A percentile compares a stretch with the other conserved stretches of the same genome.
Conservation (phyloP, 208 protist genomes). For the Leptomonas pyrrhocoris region DNA sequence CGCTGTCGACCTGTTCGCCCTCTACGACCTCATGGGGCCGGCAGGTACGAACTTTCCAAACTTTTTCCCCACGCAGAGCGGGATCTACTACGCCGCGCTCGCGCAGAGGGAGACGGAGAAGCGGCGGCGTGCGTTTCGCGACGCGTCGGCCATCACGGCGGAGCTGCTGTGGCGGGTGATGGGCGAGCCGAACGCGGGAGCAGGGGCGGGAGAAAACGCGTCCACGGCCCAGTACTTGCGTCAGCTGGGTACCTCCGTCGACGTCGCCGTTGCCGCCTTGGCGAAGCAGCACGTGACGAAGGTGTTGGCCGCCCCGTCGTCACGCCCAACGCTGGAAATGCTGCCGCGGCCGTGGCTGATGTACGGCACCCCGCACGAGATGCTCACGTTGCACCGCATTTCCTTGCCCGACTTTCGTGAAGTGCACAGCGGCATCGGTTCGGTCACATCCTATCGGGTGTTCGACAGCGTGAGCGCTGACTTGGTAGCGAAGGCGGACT, state of each 20-base stretch:
- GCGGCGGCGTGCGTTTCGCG: conserved; percentile 22
- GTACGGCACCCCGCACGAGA: conserved; percentile 49
- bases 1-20: conserved; percentile 73
- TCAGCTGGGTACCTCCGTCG: conserved; percentile 16
- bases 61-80: conserved; percentile 67
- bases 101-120: conserved; percentile 37
- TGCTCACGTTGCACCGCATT: conserved; percentile 48
- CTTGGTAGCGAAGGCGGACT: not conserved
- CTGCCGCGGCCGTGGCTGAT: conserved; percentile 50
- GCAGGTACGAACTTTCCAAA: conserved; percentile 56
- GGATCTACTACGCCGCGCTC: conserved; percentile 44
- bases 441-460: not conserved
- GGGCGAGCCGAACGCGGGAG: not conserved
- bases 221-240: conserved; percentile 16
- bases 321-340: conserved; percentile 6
- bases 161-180: conserved; percentile 29
- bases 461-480: conserved; percentile 1
- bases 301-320: conserved; percentile 1
- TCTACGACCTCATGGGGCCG: conserved; percentile 87
- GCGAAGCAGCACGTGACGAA: not conserved
- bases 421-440: not conserved
- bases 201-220: not conserved
- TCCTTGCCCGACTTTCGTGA: conserved; percentile 2
- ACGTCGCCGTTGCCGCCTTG: conserved; percentile 17
- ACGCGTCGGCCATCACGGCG: conserved; percentile 17